A percentile compares a stretch with the other conserved stretches of the same genome.
These are phyloP conservation scores for Catharanthus roseus DNA, from an alignment of 257 asterid genomes.

Conservation along the genomic window DNA sequence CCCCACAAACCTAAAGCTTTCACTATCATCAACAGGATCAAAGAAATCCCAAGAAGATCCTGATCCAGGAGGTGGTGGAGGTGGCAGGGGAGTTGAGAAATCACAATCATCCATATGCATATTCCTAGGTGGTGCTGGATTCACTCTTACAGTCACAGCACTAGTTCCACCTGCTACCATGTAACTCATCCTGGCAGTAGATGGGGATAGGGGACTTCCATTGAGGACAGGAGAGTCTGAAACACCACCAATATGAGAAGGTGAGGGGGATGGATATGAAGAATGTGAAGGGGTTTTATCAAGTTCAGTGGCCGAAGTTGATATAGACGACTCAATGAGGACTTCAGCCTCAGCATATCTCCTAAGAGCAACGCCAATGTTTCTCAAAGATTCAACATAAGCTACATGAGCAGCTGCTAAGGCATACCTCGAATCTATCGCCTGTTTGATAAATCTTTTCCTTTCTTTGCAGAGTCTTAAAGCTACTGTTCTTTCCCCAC, in stretches of 20 bases:
- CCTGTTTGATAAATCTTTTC: slow-evolving; percentile 74
- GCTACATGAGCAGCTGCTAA: slow-evolving; percentile 96
- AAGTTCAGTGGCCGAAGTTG: slow-evolving; percentile 50
- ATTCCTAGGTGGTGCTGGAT: slow-evolving; percentile 37
- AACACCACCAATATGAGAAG: slow-evolving; percentile 51
- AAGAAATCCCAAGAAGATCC: slow-evolving; percentile 92
- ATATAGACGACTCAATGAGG: slow-evolving; percentile 52
- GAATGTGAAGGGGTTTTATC: slow-evolving; percentile 75
- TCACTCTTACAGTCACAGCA: slow-evolving; percentile 64
- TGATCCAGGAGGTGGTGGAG: slow-evolving; percentile 71
- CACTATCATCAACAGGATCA: slow-evolving; percentile 55
- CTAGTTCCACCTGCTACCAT: slow-evolving; percentile 65
- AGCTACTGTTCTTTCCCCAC: slow-evolving; percentile 62
- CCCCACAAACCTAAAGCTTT: slow-evolving; percentile 77
- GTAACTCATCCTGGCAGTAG: slow-evolving; percentile 73
- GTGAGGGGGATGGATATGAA: slow-evolving; percentile 70
- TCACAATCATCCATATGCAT: slow-evolving; percentile 63
- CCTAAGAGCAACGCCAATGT: slow-evolving; percentile 79
- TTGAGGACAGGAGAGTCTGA: slow-evolving; percentile 65
- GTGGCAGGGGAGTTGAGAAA: slow-evolving; percentile 57
- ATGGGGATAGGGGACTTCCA: slow-evolving; percentile 75
- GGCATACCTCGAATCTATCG: slow-evolving; percentile 81
- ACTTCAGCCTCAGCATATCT: slow-evolving; percentile 91
- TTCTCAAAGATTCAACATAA: slow-evolving; percentile 71
- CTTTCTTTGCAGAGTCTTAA: slow-evolving; percentile 77